These are phyloP conservation scores for Xerocomellus chrysenteron DNA, from an alignment of 768 basidiomycete species.

Conservation along the genomic window DNA sequence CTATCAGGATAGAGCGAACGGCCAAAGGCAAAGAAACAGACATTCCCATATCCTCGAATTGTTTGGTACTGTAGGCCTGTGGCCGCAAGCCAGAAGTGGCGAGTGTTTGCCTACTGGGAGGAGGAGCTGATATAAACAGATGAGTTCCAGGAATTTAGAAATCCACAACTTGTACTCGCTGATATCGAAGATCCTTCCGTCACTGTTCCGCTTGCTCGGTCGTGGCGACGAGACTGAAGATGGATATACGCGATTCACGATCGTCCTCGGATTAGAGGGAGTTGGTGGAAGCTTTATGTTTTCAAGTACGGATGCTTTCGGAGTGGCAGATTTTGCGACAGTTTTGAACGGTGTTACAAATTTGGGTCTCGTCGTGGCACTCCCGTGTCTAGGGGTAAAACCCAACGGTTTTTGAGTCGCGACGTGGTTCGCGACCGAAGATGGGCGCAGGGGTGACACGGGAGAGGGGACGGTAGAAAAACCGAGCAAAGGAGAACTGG, in stretches of 20 bases:
- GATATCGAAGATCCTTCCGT: conserved; percentile 38
- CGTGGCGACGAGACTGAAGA: conserved; percentile 11
- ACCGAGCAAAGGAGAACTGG: conserved; percentile 17
- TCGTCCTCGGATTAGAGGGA: background rate
- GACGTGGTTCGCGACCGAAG: conserved; percentile 14
- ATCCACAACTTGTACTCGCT: conserved; percentile 34
- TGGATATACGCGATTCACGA: conserved; percentile 24
- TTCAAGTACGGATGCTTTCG: conserved; percentile 1
- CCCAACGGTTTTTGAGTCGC: conserved; percentile 22
- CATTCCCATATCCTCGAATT: conserved; percentile 54
- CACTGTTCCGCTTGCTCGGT: conserved; percentile 7
- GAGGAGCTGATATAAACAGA: conserved; percentile 26
- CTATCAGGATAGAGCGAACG: conserved; percentile 1
- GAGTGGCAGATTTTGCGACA: conserved; percentile 45
- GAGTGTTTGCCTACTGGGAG: conserved; percentile 43
- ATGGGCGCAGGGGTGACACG: conserved; percentile 38
- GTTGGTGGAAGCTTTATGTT: background rate
- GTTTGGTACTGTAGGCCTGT: conserved; percentile 41
- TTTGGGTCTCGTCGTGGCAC: conserved; percentile 34
- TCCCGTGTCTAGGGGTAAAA: conserved; percentile 25
- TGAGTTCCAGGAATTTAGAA: background rate
- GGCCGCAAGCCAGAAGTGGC: conserved; percentile 51
- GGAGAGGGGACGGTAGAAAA: conserved; percentile 12
- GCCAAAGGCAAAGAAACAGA: conserved; percentile 29
- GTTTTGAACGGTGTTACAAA: conserved; percentile 66